These are phyloP conservation scores for Solanum raphanifolium DNA, from an alignment of 257 asterid species.

Conservation along the genomic window DNA sequence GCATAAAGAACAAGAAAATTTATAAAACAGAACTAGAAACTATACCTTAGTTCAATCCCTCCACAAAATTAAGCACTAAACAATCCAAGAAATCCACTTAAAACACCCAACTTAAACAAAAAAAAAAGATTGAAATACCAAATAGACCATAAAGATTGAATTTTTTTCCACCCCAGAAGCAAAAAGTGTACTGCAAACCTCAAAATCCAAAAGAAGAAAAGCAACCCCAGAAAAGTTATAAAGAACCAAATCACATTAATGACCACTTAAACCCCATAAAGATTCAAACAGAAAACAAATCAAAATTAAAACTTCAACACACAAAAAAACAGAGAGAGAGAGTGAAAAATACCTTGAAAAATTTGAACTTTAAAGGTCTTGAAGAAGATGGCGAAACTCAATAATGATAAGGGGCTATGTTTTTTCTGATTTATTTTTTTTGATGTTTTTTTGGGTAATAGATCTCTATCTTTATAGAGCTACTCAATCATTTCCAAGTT, in stretches of 20 bases:
- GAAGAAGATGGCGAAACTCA: not conserved
- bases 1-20: not conserved
- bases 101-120: not conserved
- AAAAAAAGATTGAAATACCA: not conserved
- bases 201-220: not conserved
- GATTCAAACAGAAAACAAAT: not conserved
- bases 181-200: not conserved
- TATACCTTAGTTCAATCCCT: not conserved
- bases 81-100: not conserved
- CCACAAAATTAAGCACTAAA: not conserved
- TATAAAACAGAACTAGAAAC: not conserved
- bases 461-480: not conserved
- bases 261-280: not conserved
- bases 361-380: not conserved
- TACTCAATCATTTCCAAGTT: not conserved
- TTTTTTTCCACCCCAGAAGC: not conserved
- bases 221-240: not conserved
- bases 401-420: not conserved
- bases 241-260: not conserved
- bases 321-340: not conserved
- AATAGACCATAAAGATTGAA: not conserved
- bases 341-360: not conserved
- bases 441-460: not conserved
- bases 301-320: not conserved
- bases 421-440: not conserved